These are phyloP conservation scores for Colletotrichum trifolii DNA, from an alignment of 2,329 filamentous ascomycete genomes.

Conservation along the genomic window DNA sequence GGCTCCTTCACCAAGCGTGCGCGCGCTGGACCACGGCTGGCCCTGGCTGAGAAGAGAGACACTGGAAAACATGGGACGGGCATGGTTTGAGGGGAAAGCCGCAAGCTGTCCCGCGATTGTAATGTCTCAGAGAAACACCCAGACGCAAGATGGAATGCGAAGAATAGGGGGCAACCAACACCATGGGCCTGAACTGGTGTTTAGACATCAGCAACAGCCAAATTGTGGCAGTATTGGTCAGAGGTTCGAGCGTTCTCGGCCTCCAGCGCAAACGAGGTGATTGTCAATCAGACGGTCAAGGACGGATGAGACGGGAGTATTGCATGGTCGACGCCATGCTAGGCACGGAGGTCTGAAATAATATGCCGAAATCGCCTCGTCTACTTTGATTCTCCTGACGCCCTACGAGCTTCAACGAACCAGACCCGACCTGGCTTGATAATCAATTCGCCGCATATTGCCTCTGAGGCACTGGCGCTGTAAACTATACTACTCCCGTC, in stretches of 20 bases:
- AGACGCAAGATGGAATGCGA: constrained; percentile 20
- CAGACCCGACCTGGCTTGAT: constrained; percentile 22
- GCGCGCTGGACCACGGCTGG: constrained; percentile 9
- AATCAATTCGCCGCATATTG: constrained; percentile 33
- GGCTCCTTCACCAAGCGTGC: background rate
- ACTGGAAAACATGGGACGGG: constrained; percentile 16
- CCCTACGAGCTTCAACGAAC: no score
- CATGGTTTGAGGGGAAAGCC: constrained; percentile 11
- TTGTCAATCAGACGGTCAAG: constrained; percentile 8
- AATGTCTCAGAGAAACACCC: constrained; percentile 29
- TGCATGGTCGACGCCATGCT: background rate
- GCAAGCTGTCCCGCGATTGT: constrained; percentile 9
- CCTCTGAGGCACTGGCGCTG: background rate
- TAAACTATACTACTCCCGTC: no score
- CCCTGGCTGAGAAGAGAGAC: constrained; percentile 3
- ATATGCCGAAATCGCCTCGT: constrained; percentile 20
- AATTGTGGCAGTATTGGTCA: background rate
- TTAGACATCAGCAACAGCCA: constrained; percentile 10
- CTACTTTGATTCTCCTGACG: background rate
- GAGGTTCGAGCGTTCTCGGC: constrained; percentile 18
- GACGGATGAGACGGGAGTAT: background rate
- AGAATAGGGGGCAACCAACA: constrained; percentile 20
- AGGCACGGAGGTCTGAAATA: background rate
- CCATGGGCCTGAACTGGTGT: background rate
- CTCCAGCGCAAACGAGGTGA: constrained; percentile 9